Conservation (phyloP, 2,329 filamentous ascomycete species). For the Chaetomium strumarium region DNA sequence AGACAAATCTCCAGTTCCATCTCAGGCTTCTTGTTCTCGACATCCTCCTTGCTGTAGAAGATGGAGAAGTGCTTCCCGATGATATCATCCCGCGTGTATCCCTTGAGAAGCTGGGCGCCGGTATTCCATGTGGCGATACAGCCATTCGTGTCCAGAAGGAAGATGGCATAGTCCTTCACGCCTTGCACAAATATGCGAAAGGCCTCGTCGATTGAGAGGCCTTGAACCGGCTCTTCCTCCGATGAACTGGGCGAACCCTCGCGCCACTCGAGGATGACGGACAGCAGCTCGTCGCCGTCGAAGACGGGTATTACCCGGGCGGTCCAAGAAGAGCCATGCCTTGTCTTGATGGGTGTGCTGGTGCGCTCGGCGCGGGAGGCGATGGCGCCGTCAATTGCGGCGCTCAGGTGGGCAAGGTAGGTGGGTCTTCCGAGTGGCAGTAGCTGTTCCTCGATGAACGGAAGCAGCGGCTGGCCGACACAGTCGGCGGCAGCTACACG, state of each 20-base stretch:
- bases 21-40: conserved; percentile 42
- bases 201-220: conserved; percentile 36
- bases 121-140: conserved; percentile 53
- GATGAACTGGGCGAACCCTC: conserved; percentile 11
- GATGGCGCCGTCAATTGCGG: conserved; percentile 29
- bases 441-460: conserved; percentile 25
- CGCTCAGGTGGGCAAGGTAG: conserved; percentile 25
- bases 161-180: conserved; percentile 58
- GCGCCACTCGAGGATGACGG: conserved; percentile 31
- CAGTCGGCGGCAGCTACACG: conserved; percentile 23
- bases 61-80: conserved; percentile 53
- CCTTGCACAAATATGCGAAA: conserved; percentile 58
- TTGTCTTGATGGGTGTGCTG: conserved; percentile 18
- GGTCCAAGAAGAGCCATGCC: conserved; percentile 27
- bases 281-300: conserved; percentile 27
- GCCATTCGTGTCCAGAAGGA: conserved; percentile 52
- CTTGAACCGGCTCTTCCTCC: conserved; percentile 23
- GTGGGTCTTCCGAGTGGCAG: conserved; percentile 23
- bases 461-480: conserved; percentile 27
- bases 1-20: conserved; percentile 47
- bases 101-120: conserved; percentile 50
- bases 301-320: conserved; percentile 31
- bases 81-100: conserved; percentile 48
- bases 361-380: conserved; percentile 25
- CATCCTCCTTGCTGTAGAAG: conserved; percentile 50